phyloP scores from a whole-genome alignment of 2,329 filamentous ascomycete genomes.

The Cladosporium sp. region DNA sequence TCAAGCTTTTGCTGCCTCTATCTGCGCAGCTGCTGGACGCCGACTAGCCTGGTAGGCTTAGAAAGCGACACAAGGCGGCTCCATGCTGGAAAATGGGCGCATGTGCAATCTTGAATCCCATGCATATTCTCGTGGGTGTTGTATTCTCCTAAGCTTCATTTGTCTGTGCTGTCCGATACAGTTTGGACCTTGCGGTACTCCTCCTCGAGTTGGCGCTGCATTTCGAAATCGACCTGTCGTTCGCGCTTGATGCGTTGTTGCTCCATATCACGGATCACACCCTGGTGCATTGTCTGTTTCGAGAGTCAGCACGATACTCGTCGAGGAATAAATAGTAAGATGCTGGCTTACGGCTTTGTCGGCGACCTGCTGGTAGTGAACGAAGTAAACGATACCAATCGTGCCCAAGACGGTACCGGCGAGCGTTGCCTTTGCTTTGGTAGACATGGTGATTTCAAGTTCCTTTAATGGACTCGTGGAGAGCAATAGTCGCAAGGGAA shows the following conservation, averaged over 20 bases:
- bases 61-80: not conserved
- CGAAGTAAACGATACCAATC: constrained; percentile 73
- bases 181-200: constrained; percentile 89
- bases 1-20: not conserved
- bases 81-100: not conserved
- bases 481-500: not conserved
- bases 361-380: constrained; percentile 83
- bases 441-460: constrained; percentile 67
- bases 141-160: not conserved
- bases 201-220: constrained; percentile 80
- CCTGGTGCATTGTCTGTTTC: constrained; percentile 85
- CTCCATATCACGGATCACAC: constrained; percentile 92
- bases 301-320: not conserved
- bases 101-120: not conserved
- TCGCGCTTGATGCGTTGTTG: constrained; percentile 88
- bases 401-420: constrained; percentile 75
- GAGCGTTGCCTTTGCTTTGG: constrained; percentile 83
- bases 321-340: not conserved
- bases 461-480: not conserved
- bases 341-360: constrained; percentile 69
- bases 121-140: not conserved
- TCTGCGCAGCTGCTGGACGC: not conserved
- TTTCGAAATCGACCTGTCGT: constrained; percentile 89
- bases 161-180: constrained; percentile 57
- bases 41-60: not conserved